Evolutionary conservation across 768 basidiomycete species (phyloP), one percentile per base, ranked within the genome.

Genomic region (Lyophyllum shimeji): DNA sequence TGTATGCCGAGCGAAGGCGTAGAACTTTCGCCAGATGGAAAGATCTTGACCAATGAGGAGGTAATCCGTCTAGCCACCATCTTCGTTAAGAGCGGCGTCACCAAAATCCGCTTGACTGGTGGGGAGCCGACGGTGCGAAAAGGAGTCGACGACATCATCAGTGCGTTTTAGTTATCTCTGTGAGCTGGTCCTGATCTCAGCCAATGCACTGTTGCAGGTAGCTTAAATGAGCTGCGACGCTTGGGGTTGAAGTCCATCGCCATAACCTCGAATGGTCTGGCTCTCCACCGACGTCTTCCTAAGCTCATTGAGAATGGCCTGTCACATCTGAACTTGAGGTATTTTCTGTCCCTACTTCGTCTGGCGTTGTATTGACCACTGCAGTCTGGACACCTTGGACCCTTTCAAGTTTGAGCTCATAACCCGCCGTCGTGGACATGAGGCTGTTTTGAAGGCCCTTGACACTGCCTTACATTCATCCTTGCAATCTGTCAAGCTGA

Each of bases 1-100:
- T 95, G 92, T 65, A 95, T 95, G 93, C 93, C 92, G 2, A 82
- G 78, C 50, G 84, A 89, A 65, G 91, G 92, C 29, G 74, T 94
- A 4, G 81, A 87, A 50, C 77, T 94, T 24, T 86, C 89, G 12
- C 93, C 91, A 2, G 73, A 74, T 31, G 75, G 76, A 9, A 79
- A 89, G 56, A 78, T 93, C 55, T 78, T 95, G 37, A 84, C 88
- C 0, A 85, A 93, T 59, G 80, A 85, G 49, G 92, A 95, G 67
- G 72, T 95, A 25, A 67, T 89, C 40, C 83, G 87, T 46, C 77
- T 93, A 1, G 88, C 90, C 4, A 70, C 77, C 17, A 71, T 95
- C 17, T 96, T 95, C 60, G 91, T 95, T 0, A 77, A 76, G 62
- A 83, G 82, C 64, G 94, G 94, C 4, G 87, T 96, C 29, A 89